These are phyloP conservation scores for Mrakia gelida DNA, from an alignment of 768 basidiomycete species.

Conservation along the genomic window DNA sequence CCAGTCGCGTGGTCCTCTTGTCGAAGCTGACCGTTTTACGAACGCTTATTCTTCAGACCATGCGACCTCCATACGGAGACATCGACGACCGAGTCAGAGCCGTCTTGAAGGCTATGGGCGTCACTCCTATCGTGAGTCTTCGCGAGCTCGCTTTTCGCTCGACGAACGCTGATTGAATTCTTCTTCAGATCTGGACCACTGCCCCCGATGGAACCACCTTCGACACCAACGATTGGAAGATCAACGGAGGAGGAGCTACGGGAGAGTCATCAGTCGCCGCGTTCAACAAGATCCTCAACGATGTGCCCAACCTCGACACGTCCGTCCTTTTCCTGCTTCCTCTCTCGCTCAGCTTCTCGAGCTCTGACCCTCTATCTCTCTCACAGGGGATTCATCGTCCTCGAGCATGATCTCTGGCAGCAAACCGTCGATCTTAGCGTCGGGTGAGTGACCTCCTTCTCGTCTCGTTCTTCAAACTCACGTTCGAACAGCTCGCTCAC, in stretches of 20 bases:
- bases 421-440: slow-evolving; percentile 21
- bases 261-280: slow-evolving; percentile 62
- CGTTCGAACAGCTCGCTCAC: background rate
- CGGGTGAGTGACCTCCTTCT: slow-evolving; percentile 53
- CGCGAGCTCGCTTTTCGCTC: slow-evolving; percentile 53
- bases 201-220: slow-evolving; percentile 57
- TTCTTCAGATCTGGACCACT: slow-evolving; percentile 53
- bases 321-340: background rate
- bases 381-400: slow-evolving; percentile 71
- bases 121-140: slow-evolving; percentile 56
- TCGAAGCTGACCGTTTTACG: background rate
- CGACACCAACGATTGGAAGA: slow-evolving; percentile 50
- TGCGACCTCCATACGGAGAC: slow-evolving; percentile 61
- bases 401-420: slow-evolving; percentile 58
- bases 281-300: slow-evolving; percentile 67
- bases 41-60: background rate
- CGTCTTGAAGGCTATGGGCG: slow-evolving; percentile 72
- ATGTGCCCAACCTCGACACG: slow-evolving; percentile 53
- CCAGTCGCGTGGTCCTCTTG: background rate
- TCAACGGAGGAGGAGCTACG: slow-evolving; percentile 58
- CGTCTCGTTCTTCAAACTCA: background rate
- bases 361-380: background rate
- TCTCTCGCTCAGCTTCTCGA: background rate
- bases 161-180: slow-evolving; percentile 39
- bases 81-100: slow-evolving; percentile 79